Evolutionary conservation across 176 grass and related monocot species (phyloP).

Genomic region (Phoenix roebelenii): DNA sequence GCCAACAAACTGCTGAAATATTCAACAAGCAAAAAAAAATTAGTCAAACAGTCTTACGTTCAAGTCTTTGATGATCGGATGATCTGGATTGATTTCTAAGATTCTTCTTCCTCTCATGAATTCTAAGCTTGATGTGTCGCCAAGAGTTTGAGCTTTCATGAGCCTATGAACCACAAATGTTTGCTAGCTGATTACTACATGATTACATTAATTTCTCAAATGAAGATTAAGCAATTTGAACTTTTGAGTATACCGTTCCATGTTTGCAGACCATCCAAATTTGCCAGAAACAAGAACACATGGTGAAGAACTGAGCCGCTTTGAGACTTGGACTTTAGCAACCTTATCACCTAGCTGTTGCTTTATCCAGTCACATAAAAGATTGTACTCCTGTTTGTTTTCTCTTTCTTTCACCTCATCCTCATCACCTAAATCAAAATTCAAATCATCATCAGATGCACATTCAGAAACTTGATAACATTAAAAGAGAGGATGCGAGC

Average conservation of each 20-base stretch:
- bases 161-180: constrained; percentile 46
- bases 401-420: constrained; percentile 69
- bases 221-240: no score
- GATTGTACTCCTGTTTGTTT: constrained; percentile 67
- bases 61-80: background rate
- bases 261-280: constrained; percentile 98
- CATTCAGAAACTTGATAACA: no score
- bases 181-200: no score
- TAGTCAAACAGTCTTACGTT: background rate
- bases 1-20: no score
- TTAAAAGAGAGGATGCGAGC: no score
- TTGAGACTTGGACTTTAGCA: constrained; percentile 88
- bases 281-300: constrained; percentile 97
- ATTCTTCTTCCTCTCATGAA: background rate
- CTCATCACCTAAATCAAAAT: constrained; percentile 45
- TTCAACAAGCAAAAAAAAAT: no score
- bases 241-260: constrained; percentile 55
- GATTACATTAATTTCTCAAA: no score
- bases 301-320: constrained; percentile 77
- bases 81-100: constrained; percentile 1
- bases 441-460: background rate
- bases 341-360: constrained; percentile 83
- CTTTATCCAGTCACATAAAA: constrained; percentile 94
- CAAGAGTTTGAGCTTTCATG: constrained; percentile 1
- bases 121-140: background rate